These are phyloP conservation scores for Tolypocladium inflatum DNA, from an alignment of 2,329 filamentous ascomycete genomes.

Conservation along the genomic window DNA sequence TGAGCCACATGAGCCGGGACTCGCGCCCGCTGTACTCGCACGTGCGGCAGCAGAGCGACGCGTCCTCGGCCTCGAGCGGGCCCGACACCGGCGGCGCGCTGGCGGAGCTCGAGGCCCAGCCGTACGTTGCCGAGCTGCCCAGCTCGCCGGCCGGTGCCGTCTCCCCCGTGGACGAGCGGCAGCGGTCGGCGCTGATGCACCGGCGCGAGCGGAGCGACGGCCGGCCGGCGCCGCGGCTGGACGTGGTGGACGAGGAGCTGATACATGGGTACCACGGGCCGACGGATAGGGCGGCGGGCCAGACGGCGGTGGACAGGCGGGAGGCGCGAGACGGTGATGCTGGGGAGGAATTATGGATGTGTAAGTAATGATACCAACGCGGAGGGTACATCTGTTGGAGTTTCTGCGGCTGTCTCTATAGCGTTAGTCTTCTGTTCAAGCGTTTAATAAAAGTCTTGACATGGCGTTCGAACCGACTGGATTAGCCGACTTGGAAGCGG, in stretches of 20 bases:
- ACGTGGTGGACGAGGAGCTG: constrained; percentile 33
- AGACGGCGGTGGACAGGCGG: constrained; percentile 24
- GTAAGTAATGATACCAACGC: too few species aligned
- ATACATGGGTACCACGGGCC: constrained; percentile 39
- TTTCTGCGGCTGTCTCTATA: too few species aligned
- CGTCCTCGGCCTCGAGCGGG: constrained; percentile 30
- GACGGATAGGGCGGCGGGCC: constrained; percentile 25
- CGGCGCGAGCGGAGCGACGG: constrained; percentile 17
- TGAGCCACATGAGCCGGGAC: constrained; percentile 24
- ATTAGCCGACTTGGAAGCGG: too few species aligned
- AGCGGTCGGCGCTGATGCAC: constrained; percentile 13
- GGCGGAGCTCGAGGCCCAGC: constrained; percentile 29
- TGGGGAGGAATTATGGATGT: too few species aligned
- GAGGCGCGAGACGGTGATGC: constrained; percentile 4
- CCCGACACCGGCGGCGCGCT: constrained; percentile 6
- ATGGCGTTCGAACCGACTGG: too few species aligned
- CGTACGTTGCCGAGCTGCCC: constrained; percentile 26
- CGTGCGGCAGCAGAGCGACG: constrained; percentile 31
- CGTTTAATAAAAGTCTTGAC: too few species aligned
- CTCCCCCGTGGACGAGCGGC: constrained; percentile 10
- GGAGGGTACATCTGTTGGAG: too few species aligned
- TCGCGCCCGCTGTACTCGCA: constrained; percentile 27
- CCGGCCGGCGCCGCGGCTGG: constrained; percentile 10
- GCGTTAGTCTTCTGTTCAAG: too few species aligned
- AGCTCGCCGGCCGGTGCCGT: constrained; percentile 14